Evolutionary conservation across 108 stramenopile genomes (phyloP).

Genomic region (Nitzschia sp.): DNA sequence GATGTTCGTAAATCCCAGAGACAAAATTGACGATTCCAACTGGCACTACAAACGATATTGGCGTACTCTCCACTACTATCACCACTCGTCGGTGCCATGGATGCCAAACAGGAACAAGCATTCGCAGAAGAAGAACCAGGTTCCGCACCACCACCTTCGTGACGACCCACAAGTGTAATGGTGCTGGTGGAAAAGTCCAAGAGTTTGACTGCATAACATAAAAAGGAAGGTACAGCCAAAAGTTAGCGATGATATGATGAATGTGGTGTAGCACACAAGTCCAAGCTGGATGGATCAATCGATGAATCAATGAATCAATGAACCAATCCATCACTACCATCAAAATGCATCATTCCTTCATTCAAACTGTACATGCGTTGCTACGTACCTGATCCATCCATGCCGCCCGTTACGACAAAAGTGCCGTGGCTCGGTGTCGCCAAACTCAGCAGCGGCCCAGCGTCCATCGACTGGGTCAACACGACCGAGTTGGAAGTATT

Average conservation of each 20-base stretch:
- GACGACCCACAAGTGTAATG: slow-evolving; percentile 5
- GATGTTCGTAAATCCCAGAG: slow-evolving; percentile 67
- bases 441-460: slow-evolving; percentile 73
- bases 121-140: neutral
- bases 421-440: slow-evolving; percentile 22
- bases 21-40: slow-evolving; percentile 67
- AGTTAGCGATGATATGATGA: too few relatives aligned
- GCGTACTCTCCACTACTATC: slow-evolving; percentile 2
- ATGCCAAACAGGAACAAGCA: slow-evolving; percentile 33
- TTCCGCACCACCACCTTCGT: neutral
- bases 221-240: too few relatives aligned
- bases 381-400: slow-evolving; percentile 55
- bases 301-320: too few relatives aligned
- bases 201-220: slow-evolving; percentile 2
- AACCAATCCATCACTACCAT: too few relatives aligned
- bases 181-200: slow-evolving; percentile 2
- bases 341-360: too few relatives aligned
- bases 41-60: slow-evolving; percentile 61
- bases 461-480: slow-evolving; percentile 55
- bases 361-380: neutral
- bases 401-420: slow-evolving; percentile 57
- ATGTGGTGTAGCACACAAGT: too few relatives aligned
- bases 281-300: too few relatives aligned
- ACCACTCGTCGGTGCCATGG: neutral
- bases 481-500: slow-evolving; percentile 8